Evolutionary conservation across 116 monocot genomes (phyloP), one percentile per base, ranked within the genome.

Genomic region (Papilionanthe hybrid): DNA sequence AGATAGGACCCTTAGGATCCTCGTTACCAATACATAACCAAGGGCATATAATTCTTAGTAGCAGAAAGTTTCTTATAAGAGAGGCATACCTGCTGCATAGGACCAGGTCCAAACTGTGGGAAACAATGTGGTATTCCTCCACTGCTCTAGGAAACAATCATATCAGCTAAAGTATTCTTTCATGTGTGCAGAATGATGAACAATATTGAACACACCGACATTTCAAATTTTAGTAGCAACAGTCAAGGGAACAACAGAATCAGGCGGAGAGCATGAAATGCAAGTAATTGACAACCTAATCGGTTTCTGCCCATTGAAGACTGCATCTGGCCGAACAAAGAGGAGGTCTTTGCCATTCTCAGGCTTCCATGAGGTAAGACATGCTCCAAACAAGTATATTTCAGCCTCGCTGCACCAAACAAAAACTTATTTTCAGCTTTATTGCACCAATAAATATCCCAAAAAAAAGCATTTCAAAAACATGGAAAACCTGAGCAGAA

Each of bases 61-160:
- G 23, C 47, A 11, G 12, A 49, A 72, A 79, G 22, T 48, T 71
- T 42, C 23, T 37, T 15, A 65, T 22, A 78, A 78, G 42, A 60
- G 30, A 43, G 41, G 17, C 43, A 87, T 68, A 99, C 95, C 95
- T 99, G 99, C 83, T 95, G 99, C 63, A 99, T 93, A 55, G 86
- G 75, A 25, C 99, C 99, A n/a, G 99, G 95, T 56, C 99, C 95
- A 85, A 99, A 95, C 72, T 99, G 99, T 63, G 99, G 95, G 69
- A 99, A 99, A 74, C 95, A 99, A 86, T 99, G 99, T 49, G 99
- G 99, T 80, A 99, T 93, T 76, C 99, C 99, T 81, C 99, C 99
- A 84, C 99, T 99, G 82, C 23, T 89, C 77, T 37, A 12, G 69
- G 55, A 78, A 82, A 10, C 65, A 30, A 75, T 63, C 32, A 20